Evolutionary conservation across 2,329 filamentous ascomycete species (phyloP).

Genomic region (Trichocomaceae sp.): DNA sequence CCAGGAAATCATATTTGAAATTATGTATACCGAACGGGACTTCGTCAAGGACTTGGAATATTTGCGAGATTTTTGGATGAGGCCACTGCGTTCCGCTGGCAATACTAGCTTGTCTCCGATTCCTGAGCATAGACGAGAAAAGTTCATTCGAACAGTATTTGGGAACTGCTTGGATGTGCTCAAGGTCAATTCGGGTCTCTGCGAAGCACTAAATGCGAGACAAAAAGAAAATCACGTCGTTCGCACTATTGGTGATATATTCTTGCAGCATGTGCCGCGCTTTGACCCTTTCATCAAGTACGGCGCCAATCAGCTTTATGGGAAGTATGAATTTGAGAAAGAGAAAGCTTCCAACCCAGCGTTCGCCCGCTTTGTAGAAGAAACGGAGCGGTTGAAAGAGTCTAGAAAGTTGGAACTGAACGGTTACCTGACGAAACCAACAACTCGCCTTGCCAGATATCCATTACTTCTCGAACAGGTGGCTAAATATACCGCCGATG

Average conservation of each 20-base stretch:
- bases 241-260: constrained; percentile 84
- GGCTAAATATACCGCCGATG: constrained; percentile 82
- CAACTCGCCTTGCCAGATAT: constrained; percentile 88
- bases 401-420: constrained; percentile 95
- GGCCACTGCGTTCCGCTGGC: constrained; percentile 71
- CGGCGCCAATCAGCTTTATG: constrained; percentile 89
- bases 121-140: constrained; percentile 76
- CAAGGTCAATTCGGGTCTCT: constrained; percentile 80
- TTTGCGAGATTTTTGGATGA: constrained; percentile 96
- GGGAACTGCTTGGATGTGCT: constrained; percentile 95
- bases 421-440: constrained; percentile 95
- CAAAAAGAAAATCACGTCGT: constrained; percentile 91
- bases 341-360: constrained; percentile 79
- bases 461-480: constrained; percentile 87
- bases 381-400: constrained; percentile 92
- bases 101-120: constrained; percentile 67
- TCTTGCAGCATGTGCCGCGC: constrained; percentile 81
- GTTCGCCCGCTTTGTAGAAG: constrained; percentile 89
- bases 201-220: constrained; percentile 76
- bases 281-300: constrained; percentile 97
- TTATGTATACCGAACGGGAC: constrained; percentile 97
- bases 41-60: constrained; percentile 99
- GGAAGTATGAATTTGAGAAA: constrained; percentile 96
- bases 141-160: constrained; percentile 90
- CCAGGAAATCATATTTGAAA: constrained; percentile 94